Conservation (phyloP, 768 basidiomycete species). For the Filobasidium floriforme region DNA sequence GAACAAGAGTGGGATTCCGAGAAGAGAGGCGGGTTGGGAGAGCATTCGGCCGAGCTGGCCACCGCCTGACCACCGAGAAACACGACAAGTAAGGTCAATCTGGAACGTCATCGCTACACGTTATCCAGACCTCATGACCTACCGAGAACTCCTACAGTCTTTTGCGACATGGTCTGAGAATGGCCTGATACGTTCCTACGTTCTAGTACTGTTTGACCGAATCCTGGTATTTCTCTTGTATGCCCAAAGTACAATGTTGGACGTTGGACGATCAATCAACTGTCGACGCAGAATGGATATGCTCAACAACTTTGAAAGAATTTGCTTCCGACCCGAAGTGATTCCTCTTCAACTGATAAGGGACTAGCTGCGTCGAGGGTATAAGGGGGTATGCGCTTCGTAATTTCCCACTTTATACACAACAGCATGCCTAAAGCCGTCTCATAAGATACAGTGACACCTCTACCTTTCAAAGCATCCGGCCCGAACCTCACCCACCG, state of each 20-base stretch:
- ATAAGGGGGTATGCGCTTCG: neutral
- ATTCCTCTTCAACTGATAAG: neutral
- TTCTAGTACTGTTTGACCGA: too few relatives aligned
- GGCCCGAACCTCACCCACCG: too few relatives aligned
- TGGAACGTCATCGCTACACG: constrained; percentile 17
- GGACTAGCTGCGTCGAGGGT: neutral
- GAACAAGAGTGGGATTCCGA: constrained; percentile 73
- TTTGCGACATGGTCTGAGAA: constrained; percentile 20
- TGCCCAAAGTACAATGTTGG: neutral
- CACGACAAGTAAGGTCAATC: neutral
- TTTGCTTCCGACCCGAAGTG: constrained; percentile 7
- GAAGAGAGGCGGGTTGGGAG: constrained; percentile 73
- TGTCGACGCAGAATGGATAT: neutral
- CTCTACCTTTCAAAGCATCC: too few relatives aligned
- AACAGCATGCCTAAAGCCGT: too few relatives aligned
- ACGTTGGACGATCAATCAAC: neutral
- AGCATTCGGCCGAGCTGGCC: constrained; percentile 98
- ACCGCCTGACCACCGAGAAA: constrained; percentile 57
- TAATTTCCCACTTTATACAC: too few relatives aligned
- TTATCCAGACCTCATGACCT: too few relatives aligned
- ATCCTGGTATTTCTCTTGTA: too few relatives aligned
- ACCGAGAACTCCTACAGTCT: constrained; percentile 44
- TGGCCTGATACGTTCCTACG: too few relatives aligned
- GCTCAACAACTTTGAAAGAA: neutral
- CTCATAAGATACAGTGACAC: too few relatives aligned